These are phyloP conservation scores for Ganoderma leucocontextum DNA, from an alignment of 1,284 basidiomycete genomes.

Conservation along the genomic window DNA sequence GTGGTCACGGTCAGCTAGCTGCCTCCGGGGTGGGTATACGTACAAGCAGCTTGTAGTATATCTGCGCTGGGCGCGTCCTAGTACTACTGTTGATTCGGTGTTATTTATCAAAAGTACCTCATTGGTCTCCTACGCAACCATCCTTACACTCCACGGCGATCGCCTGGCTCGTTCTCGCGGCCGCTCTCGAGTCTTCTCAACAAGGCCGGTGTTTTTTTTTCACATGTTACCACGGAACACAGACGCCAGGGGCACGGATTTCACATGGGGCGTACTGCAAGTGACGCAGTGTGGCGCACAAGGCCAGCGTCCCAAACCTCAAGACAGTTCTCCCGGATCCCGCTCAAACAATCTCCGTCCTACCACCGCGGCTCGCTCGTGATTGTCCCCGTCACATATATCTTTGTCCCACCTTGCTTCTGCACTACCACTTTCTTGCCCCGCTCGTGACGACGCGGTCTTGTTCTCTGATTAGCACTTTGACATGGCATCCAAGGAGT, in stretches of 20 bases:
- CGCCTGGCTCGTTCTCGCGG: no score
- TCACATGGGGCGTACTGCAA: conserved; percentile 16
- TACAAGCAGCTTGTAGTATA: conserved; percentile 36
- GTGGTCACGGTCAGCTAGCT: conserved; percentile 27
- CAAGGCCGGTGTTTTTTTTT: neutral
- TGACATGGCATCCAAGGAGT: conserved; percentile 52
- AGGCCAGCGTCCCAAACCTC: neutral
- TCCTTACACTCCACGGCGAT: neutral
- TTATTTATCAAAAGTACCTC: conserved; percentile 30
- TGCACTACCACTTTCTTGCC: neutral
- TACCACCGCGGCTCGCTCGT: conserved; percentile 1
- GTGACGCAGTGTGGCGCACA: neutral
- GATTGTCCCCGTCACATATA: conserved; percentile 22
- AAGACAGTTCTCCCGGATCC: neutral
- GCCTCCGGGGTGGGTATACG: conserved; percentile 34
- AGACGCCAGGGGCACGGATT: conserved; percentile 4
- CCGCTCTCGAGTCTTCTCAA: neutral
- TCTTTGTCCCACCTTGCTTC: neutral
- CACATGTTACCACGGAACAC: neutral
- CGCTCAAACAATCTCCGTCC: neutral
- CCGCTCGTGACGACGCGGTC: neutral
- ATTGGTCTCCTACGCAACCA: conserved; percentile 10
- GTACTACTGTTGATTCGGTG: conserved; percentile 22
- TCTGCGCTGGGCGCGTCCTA: conserved; percentile 37
- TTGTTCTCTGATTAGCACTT: neutral